A percentile compares a stretch with the other conserved stretches of the same genome.
Evolutionary conservation across 805 yeast genomes (phyloP).

Genomic region (Sporopachydermia lactativora): DNA sequence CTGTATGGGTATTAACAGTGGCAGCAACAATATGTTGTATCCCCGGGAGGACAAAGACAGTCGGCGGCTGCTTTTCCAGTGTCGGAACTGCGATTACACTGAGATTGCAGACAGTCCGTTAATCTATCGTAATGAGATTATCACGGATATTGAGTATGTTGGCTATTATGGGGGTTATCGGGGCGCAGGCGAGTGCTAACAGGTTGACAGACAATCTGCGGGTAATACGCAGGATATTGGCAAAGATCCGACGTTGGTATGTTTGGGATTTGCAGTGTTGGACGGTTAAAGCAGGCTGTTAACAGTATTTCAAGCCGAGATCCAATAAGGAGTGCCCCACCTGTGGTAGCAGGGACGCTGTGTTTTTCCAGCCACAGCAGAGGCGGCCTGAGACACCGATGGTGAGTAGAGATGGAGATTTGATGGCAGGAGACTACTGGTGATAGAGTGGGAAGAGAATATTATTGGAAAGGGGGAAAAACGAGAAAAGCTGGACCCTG

Average conservation of each 20-base stretch:
- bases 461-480: no score
- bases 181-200: not conserved
- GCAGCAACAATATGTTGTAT: slow-evolving; percentile 88
- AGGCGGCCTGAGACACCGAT: slow-evolving; percentile 89
- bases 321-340: slow-evolving; percentile 88
- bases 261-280: not conserved
- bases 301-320: slow-evolving; percentile 37
- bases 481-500: no score
- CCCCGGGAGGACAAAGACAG: slow-evolving; percentile 81
- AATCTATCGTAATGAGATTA: slow-evolving; percentile 86
- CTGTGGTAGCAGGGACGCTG: slow-evolving; percentile 82
- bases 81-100: slow-evolving; percentile 89
- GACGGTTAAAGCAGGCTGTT: not conserved
- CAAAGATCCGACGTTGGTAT: slow-evolving; percentile 75
- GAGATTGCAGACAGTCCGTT: slow-evolving; percentile 81
- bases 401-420: slow-evolving; percentile 28
- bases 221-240: slow-evolving; percentile 96
- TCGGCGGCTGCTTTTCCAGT: slow-evolving; percentile 64
- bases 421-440: not conserved
- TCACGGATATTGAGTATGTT: slow-evolving; percentile 58
- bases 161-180: not conserved
- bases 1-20: not conserved
- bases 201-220: slow-evolving; percentile 58
- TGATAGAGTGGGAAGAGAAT: no score
- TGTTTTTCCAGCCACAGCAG: slow-evolving; percentile 94